phyloP scores from a whole-genome alignment of 495 filamentous ascomycete genomes.

The Daldinia decipiens region DNA sequence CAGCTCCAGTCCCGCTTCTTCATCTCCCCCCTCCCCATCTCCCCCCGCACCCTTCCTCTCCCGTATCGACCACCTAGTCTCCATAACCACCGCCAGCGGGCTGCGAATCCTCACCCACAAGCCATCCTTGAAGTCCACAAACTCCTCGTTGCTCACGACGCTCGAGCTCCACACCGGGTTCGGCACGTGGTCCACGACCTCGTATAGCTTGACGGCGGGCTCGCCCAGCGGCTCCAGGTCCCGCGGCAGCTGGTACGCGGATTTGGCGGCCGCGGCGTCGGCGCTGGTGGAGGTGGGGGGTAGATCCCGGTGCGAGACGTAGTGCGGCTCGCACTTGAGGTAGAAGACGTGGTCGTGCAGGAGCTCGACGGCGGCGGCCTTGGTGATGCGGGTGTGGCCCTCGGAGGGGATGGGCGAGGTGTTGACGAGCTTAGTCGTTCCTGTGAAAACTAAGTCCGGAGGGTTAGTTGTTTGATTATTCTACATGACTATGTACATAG shows the following conservation, averaged over 20 bases:
- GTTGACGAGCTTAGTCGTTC: conserved; percentile 60
- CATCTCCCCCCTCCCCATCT: conserved; percentile 24
- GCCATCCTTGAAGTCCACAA: conserved; percentile 52
- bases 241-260: conserved; percentile 54
- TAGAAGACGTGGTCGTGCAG: conserved; percentile 68
- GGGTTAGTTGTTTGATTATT: conserved; percentile 5
- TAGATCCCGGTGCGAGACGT: conserved; percentile 50
- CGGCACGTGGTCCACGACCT: conserved; percentile 47
- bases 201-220: conserved; percentile 42
- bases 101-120: conserved; percentile 58
- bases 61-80: conserved; percentile 55
- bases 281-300: conserved; percentile 32
- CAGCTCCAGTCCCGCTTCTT: conserved; percentile 46
- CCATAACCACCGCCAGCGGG: conserved; percentile 58
- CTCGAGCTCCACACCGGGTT: conserved; percentile 57
- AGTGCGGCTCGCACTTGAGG: conserved; percentile 56
- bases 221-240: conserved; percentile 39
- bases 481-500: background rate
- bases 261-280: conserved; percentile 33
- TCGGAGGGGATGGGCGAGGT: conserved; percentile 66
- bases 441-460: conserved; percentile 50
- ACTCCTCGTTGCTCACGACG: conserved; percentile 59
- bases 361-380: conserved; percentile 66
- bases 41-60: conserved; percentile 26
- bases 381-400: conserved; percentile 54